phyloP scores from a whole-genome alignment of 805 yeast genomes.

The Saturnispora gosingensis region DNA sequence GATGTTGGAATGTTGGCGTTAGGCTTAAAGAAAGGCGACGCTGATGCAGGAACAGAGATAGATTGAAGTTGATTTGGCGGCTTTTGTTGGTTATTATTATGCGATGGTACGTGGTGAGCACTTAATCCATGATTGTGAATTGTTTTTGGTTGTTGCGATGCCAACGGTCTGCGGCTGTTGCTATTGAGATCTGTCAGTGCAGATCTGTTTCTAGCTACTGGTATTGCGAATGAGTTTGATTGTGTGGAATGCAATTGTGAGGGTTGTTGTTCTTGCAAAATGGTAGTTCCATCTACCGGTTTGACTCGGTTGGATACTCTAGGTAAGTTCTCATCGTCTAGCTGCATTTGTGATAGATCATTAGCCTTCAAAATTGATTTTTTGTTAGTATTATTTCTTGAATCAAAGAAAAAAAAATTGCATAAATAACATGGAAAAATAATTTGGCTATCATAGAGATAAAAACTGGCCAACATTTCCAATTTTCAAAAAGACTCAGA shows the following conservation, averaged over 20 bases:
- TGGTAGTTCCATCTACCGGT: neutral
- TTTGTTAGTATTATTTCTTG: constrained; percentile 1
- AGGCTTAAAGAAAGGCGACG: constrained; percentile 25
- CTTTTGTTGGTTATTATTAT: constrained; percentile 44
- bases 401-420: neutral
- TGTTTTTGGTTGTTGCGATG: neutral
- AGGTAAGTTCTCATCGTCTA: constrained; percentile 25
- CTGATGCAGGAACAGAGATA: constrained; percentile 23
- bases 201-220: constrained; percentile 17
- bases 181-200: constrained; percentile 23
- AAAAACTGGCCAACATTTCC: neutral
- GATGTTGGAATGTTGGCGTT: constrained; percentile 7
- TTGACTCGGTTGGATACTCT: constrained; percentile 13
- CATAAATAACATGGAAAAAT: neutral
- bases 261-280: constrained; percentile 8
- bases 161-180: constrained; percentile 8
- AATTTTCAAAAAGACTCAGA: neutral
- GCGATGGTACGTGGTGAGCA: neutral
- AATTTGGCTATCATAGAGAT: neutral
- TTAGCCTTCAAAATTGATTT: neutral
- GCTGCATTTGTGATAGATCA: constrained; percentile 23
- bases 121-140: constrained; percentile 10
- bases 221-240: neutral
- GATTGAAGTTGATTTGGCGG: constrained; percentile 37
- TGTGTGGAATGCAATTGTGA: constrained; percentile 14